Percentiles rank a stretch among this genome's conserved stretches.
Evolutionary conservation across 257 asterid species (phyloP).

Genomic region (Plantago elongata): DNA sequence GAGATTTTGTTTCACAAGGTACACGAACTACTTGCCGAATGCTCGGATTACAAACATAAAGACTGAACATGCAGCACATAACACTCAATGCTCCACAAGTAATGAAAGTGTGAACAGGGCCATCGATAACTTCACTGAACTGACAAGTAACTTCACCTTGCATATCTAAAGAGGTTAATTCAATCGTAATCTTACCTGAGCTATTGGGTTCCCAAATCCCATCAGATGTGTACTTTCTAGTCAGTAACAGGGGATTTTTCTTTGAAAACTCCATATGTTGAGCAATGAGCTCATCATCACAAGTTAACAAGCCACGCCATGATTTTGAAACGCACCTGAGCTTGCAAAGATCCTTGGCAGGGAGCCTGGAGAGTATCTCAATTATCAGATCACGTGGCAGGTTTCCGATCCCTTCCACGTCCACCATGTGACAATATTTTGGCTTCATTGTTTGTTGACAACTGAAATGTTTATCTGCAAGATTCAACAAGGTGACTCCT

Average conservation of each 20-base stretch:
- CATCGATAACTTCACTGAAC: slow-evolving; percentile 31
- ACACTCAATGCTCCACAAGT: slow-evolving; percentile 34
- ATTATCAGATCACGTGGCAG: slow-evolving; percentile 34
- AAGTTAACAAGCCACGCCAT: slow-evolving; percentile 28
- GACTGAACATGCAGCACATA: slow-evolving; percentile 29
- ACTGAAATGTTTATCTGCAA: neutral
- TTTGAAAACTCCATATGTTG: slow-evolving; percentile 31
- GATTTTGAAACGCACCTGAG: slow-evolving; percentile 43
- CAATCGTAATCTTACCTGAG: slow-evolving; percentile 24
- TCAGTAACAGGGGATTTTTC: slow-evolving; percentile 27
- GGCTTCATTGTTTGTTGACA: neutral
- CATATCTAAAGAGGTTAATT: slow-evolving; percentile 39
- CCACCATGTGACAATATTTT: slow-evolving; percentile 1
- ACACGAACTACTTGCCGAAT: slow-evolving; percentile 30
- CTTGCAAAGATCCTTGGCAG: slow-evolving; percentile 33
- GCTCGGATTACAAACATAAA: slow-evolving; percentile 41
- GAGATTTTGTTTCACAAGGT: slow-evolving; percentile 25
- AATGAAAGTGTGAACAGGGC: slow-evolving; percentile 32
- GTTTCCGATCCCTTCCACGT: slow-evolving; percentile 23
- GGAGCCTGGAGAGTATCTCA: slow-evolving; percentile 37
- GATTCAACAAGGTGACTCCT: neutral
- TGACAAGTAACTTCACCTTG: slow-evolving; percentile 28
- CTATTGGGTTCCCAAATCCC: slow-evolving; percentile 20
- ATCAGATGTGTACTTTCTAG: slow-evolving; percentile 29
- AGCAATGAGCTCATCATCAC: slow-evolving; percentile 25